phyloP scores from a whole-genome alignment of 306 rosid genomes.

The Vicia villosa region DNA sequence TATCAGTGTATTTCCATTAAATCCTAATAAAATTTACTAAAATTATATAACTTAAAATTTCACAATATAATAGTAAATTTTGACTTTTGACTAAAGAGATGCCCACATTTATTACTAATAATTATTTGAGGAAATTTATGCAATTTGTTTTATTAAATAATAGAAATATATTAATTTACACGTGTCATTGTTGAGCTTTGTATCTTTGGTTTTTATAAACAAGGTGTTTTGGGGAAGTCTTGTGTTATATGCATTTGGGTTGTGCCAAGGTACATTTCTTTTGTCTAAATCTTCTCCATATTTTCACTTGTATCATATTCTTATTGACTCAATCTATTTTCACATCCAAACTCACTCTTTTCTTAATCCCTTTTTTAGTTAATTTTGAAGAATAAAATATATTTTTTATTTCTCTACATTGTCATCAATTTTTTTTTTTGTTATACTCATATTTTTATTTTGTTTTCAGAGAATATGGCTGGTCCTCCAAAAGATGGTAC shows the following conservation, averaged over 20 bases:
- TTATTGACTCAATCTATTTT: background rate
- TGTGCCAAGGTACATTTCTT: background rate
- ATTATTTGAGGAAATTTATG: too few relatives aligned
- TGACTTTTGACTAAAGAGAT: too few relatives aligned
- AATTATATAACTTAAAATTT: too few relatives aligned
- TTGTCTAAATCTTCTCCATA: background rate
- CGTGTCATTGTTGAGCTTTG: background rate
- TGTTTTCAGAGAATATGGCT: background rate
- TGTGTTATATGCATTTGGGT: background rate
- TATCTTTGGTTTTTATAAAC: background rate
- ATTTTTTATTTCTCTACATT: background rate
- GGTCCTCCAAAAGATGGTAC: too few relatives aligned
- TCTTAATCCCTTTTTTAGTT: background rate
- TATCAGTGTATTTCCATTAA: too few relatives aligned
- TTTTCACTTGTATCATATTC: background rate
- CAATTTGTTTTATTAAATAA: too few relatives aligned
- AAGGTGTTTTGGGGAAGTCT: background rate
- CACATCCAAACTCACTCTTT: background rate
- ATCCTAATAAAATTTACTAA: too few relatives aligned
- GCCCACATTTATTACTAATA: too few relatives aligned
- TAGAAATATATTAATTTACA: background rate
- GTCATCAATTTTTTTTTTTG: background rate
- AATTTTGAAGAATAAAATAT: background rate
- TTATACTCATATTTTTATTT: background rate
- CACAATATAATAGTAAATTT: too few relatives aligned